Evolutionary conservation across 257 asterid genomes (phyloP).

Genomic region (Thymus quinquecostatus): DNA sequence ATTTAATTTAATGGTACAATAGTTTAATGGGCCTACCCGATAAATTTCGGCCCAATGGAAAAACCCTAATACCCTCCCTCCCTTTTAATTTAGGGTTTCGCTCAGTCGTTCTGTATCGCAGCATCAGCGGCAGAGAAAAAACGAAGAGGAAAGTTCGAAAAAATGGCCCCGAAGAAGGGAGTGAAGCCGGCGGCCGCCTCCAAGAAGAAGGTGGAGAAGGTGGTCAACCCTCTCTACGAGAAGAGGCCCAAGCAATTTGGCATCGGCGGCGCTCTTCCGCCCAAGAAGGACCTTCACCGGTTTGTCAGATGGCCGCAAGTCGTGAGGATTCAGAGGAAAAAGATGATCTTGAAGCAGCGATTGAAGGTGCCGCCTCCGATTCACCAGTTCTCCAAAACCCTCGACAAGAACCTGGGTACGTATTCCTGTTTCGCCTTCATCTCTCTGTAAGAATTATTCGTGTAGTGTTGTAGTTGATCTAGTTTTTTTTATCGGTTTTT

Average conservation of each 20-base stretch:
- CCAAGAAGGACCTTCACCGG: constrained; percentile 59
- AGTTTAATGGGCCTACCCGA: too few species aligned
- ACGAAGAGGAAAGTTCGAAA: too few species aligned
- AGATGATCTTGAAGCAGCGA: constrained; percentile 52
- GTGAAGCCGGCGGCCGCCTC: constrained; percentile 44
- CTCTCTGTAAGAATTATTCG: too few species aligned
- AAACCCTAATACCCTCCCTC: too few species aligned
- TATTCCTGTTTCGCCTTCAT: neutral
- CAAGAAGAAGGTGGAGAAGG: constrained; percentile 17
- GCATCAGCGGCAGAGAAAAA: too few species aligned
- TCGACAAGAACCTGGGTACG: constrained; percentile 55
- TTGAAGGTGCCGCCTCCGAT: constrained; percentile 52
- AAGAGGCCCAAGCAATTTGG: constrained; percentile 62
- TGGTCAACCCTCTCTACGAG: constrained; percentile 53
- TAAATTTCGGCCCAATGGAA: too few species aligned
- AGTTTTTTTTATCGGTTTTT: neutral
- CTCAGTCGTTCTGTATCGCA: too few species aligned
- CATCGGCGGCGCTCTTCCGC: constrained; percentile 62
- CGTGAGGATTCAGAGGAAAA: constrained; percentile 56
- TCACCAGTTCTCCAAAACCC: constrained; percentile 28
- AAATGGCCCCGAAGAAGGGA: constrained; percentile 62
- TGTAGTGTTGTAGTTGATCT: neutral
- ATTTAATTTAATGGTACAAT: too few species aligned
- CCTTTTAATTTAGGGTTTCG: too few species aligned
- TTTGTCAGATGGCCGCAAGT: constrained; percentile 66